A percentile compares a stretch with the other conserved stretches of the same genome.
phyloP scores from a whole-genome alignment of 2,329 filamentous ascomycete genomes.

The Sordariomycetes sp. region DNA sequence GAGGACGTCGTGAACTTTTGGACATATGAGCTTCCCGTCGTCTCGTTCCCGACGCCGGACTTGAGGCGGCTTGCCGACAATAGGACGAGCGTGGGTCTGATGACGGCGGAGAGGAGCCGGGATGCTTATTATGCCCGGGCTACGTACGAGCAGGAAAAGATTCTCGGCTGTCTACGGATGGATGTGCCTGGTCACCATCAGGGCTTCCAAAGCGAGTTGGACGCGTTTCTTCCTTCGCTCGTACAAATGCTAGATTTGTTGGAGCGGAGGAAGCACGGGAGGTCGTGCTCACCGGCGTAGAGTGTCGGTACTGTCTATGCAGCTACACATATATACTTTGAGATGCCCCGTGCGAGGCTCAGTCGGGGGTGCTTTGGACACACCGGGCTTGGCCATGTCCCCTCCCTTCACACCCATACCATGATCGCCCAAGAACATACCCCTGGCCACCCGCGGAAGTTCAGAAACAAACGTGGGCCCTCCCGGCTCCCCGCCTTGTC shows the following conservation, averaged over 20 bases:
- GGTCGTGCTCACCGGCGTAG: too few species aligned
- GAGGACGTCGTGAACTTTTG: constrained; percentile 16
- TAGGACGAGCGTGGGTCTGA: constrained; percentile 15
- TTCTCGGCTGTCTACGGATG: constrained; percentile 14
- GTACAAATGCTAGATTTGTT: constrained; percentile 12
- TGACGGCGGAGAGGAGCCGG: constrained; percentile 13
- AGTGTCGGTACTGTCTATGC: too few species aligned
- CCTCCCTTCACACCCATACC: neutral
- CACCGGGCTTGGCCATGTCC: neutral
- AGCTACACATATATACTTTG: too few species aligned
- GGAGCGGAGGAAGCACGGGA: too few species aligned
- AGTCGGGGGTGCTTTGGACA: neutral
- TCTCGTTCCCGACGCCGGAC: constrained; percentile 13
- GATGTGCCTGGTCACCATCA: constrained; percentile 19
- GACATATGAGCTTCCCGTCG: constrained; percentile 15
- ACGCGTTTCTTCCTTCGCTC: constrained; percentile 15
- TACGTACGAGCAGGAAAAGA: constrained; percentile 15
- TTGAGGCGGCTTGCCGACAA: constrained; percentile 14
- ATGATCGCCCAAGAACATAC: neutral
- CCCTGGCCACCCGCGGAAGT: neutral
- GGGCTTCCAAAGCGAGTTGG: constrained; percentile 17
- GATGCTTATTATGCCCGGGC: constrained; percentile 18
- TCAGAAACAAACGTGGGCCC: neutral
- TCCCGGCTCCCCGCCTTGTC: neutral
- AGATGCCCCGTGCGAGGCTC: neutral